Evolutionary conservation across 805 yeast genomes (phyloP), one percentile per base, ranked within the genome.

Genomic region (Ogataea pini): DNA sequence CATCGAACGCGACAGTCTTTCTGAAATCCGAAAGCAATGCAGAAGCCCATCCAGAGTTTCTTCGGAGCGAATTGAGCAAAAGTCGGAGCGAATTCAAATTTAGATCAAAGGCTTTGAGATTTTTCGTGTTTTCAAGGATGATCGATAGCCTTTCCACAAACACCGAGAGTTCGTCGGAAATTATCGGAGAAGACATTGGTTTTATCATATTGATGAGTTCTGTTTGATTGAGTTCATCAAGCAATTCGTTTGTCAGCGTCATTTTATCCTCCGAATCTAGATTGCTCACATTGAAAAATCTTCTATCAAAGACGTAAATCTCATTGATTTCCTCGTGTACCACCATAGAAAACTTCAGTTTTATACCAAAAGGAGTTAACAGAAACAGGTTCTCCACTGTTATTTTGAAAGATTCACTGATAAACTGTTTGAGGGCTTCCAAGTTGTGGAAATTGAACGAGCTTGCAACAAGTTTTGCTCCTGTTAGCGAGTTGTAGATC

Each of bases 361-460:
- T 80, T 39, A 79, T 73, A 0, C 91, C 91, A 61, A 77, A 82
- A 1, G 89, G 80, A 2, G 89, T 75, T 32, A 86, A 64, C 12
- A 86, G 67, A 54, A 85, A 72, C 36, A 76, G 55, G 44, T 74
- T 72, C 20, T 64, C 69, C 0, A 55, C 29, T 0, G 77, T 72
- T 1, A 79, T 76, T 36, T 57, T 57, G 62, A 79, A 72, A 33
- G 71, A 66, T 3, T 66, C 61, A 6, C 71, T 49, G 17, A 79
- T 69, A 52, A 68, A 74, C 24, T 60, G 66, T 52, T 71, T 74
- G 27, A 79, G 60, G 18, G 73, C 68, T 34, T 76, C 77, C 42
- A 76, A 53, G 3, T 70, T 63, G 44, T 65, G 64, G 55, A 76
- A 77, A 31, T 63, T 67, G 50, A 66, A 64, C 25, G 74, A 55